Evolutionary conservation across 768 basidiomycete species (phyloP), one percentile per base, ranked within the genome.

Genomic region (Mrakia gelida): DNA sequence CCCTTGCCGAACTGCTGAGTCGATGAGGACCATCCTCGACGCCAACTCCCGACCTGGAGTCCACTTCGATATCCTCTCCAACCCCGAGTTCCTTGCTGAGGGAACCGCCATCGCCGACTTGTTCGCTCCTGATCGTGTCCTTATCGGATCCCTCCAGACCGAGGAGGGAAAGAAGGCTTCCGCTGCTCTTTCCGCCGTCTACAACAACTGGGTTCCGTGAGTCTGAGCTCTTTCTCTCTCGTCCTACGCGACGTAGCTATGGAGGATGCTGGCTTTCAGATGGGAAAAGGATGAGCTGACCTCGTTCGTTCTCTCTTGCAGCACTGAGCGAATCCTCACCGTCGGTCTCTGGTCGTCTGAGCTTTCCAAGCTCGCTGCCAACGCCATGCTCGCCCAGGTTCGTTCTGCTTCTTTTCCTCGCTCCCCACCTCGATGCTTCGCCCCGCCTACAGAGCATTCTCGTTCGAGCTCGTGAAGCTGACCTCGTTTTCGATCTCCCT

Each of bases 261-360:
- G 11, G 45, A 45, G 45, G 38, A 10, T 6, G n/a, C 59, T 61
- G 15, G 30, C 30, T 23, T 10, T 41, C 18, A 30, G 73, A 30
- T 26, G 9, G 38, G 41, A 23, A 11, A n/a, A 38, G 45, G 52
- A 10, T 49, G 52, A 30, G 52, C 54, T 32, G 49, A 75, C 15
- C 18, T 56, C 11, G 45, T 45, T 32, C 32, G 16, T 32, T 30
- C 56, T 43, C 26, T 6, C 73, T 49, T 23, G 70, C 80, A 93
- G 92, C 38, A 86, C 85, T 79, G 89, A 94, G 5, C 88, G 89
- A 68, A 92, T 98, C 84, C 88, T 99, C 72, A 93, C 92, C 28
- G 97, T 98, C 81, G 96, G 97, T 80, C 88, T 99, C 41, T 99
- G 97, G 97, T 95, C 94, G 2, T 98, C 96, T 3, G 97, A 99